Percentiles rank a stretch among this genome's conserved stretches.
Conservation (phyloP, 1,139 yeast genomes). For the Magnusiomyces fungicola region DNA sequence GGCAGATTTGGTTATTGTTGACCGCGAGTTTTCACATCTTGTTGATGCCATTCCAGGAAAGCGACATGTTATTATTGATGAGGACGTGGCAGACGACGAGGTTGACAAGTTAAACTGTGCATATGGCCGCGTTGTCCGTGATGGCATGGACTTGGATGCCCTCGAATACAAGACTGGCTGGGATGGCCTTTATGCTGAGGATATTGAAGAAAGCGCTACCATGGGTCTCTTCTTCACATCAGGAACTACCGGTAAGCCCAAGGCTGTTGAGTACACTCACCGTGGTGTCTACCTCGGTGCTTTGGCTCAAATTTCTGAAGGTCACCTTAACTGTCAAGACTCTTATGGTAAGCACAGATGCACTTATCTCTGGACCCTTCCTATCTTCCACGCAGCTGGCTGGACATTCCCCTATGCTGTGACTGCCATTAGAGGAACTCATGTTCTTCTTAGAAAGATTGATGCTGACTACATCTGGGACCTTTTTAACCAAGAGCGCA, state of each 20-base stretch:
- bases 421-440: slow-evolving; percentile 35
- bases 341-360: slow-evolving; percentile 28
- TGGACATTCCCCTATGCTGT: slow-evolving; percentile 37
- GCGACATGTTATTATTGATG: slow-evolving; percentile 26
- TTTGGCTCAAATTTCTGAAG: slow-evolving; percentile 31
- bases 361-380: slow-evolving; percentile 35
- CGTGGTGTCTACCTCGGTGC: slow-evolving; percentile 34
- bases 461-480: slow-evolving; percentile 34
- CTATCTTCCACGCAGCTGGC: slow-evolving; percentile 37
- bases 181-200: slow-evolving; percentile 24
- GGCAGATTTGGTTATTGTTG: slow-evolving; percentile 32
- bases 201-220: slow-evolving; percentile 28
- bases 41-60: slow-evolving; percentile 18
- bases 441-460: slow-evolving; percentile 32
- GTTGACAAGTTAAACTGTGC: slow-evolving; percentile 19
- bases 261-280: slow-evolving; percentile 63
- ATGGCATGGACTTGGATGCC: slow-evolving; percentile 22
- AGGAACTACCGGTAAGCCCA: slow-evolving; percentile 74
- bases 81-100: slow-evolving; percentile 24
- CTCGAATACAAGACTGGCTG: slow-evolving; percentile 17
- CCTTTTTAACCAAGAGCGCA: slow-evolving; percentile 25
- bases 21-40: slow-evolving; percentile 28
- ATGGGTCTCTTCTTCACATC: slow-evolving; percentile 49
- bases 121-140: slow-evolving; percentile 25
- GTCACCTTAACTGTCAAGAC: slow-evolving; percentile 30